phyloP scores from a whole-genome alignment of 768 basidiomycete genomes.

The Suillus plorans region DNA sequence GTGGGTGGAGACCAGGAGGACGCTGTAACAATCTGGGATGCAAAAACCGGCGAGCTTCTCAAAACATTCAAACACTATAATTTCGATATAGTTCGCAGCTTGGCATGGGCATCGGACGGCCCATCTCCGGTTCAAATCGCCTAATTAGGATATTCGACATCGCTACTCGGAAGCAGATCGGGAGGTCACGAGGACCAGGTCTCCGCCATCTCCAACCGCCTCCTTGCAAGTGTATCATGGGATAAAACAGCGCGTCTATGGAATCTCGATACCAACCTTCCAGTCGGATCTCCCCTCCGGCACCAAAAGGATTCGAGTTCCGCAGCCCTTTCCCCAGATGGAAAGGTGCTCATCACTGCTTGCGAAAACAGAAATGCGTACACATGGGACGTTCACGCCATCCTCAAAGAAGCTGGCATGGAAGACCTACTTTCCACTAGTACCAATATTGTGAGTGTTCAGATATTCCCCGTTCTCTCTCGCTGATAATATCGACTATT shows the following conservation, averaged over 20 bases:
- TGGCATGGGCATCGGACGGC: not conserved
- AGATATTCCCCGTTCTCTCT: not conserved
- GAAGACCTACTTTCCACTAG: not conserved
- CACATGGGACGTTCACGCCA: not conserved
- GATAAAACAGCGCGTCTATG: not conserved
- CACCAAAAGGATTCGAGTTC: not conserved
- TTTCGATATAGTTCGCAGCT: not conserved
- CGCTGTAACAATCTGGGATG: not conserved
- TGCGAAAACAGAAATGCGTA: not conserved
- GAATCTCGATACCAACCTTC: not conserved
- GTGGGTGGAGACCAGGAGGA: not conserved
- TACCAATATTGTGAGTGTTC: not conserved
- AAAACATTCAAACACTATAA: fast-evolving
- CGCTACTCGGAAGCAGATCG: not conserved
- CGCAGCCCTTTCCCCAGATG: not conserved
- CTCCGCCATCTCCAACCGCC: not conserved
- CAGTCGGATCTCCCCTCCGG: not conserved
- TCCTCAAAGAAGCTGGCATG: not conserved
- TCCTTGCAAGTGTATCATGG: not conserved
- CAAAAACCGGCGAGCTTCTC: not conserved
- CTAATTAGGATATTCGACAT: not conserved
- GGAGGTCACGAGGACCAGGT: not conserved
- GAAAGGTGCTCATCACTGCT: not conserved
- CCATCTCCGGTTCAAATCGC: not conserved
- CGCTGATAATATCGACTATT: not conserved